A percentile compares a stretch with the other conserved stretches of the same genome.
Conservation (phyloP, 2,329 filamentous ascomycete genomes). For the Pseudophaeomoniella oleicola region DNA sequence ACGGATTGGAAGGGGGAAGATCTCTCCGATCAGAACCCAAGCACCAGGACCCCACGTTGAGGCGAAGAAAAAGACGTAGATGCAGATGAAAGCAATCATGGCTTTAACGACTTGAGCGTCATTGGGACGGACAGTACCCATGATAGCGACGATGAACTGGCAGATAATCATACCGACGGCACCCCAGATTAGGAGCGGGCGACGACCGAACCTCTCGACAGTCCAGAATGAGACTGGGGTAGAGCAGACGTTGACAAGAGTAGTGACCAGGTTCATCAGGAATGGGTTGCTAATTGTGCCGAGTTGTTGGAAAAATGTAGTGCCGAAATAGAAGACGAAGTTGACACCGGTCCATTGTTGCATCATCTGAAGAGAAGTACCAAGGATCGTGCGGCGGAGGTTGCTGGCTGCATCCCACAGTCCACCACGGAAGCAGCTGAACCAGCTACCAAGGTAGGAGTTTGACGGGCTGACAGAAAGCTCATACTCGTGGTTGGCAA, state of each 20-base stretch:
- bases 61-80: slow-evolving; percentile 90
- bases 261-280: slow-evolving; percentile 37
- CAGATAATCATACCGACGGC: slow-evolving; percentile 37
- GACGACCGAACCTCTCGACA: slow-evolving; percentile 37
- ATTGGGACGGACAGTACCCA: slow-evolving; percentile 47
- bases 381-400: slow-evolving; percentile 54
- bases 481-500: slow-evolving; percentile 84
- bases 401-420: slow-evolving; percentile 38
- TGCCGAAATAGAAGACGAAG: slow-evolving; percentile 79
- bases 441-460: slow-evolving; percentile 55
- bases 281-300: slow-evolving; percentile 34
- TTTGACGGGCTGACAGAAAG: slow-evolving; percentile 48
- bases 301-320: slow-evolving; percentile 35
- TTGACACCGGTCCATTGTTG: slow-evolving; percentile 77
- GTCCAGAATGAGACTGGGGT: slow-evolving; percentile 40
- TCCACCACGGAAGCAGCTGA: slow-evolving; percentile 45
- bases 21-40: slow-evolving; percentile 67
- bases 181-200: slow-evolving; percentile 36
- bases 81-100: slow-evolving; percentile 76
- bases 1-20: slow-evolving; percentile 79
- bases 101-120: slow-evolving; percentile 33
- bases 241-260: slow-evolving; percentile 36
- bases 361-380: slow-evolving; percentile 66
- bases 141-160: slow-evolving; percentile 53
- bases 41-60: slow-evolving; percentile 70